phyloP scores from a whole-genome alignment of 208 protist species.

The Crithidia sp. region DNA sequence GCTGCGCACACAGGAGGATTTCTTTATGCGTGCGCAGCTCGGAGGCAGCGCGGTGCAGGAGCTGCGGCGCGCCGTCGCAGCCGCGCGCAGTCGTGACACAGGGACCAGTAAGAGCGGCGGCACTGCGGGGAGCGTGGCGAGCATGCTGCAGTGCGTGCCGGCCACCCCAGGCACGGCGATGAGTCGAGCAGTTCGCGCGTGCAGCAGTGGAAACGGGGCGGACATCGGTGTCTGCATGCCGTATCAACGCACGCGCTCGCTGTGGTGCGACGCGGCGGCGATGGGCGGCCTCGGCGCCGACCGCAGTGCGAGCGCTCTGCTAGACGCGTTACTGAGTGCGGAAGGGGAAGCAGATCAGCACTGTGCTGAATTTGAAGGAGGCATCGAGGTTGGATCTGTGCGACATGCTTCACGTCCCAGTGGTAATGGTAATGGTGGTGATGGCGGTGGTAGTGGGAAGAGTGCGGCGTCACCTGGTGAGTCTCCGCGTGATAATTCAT shows the following conservation, averaged over 20 bases:
- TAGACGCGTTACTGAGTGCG: not conserved
- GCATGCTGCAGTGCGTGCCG: conserved; percentile 19
- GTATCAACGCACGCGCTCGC: conserved; percentile 9
- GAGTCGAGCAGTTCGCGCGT: not conserved
- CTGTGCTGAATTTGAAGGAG: too few relatives aligned
- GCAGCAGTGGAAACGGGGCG: not conserved
- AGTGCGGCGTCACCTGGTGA: too few relatives aligned
- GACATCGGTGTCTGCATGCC: not conserved
- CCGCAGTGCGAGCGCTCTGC: not conserved
- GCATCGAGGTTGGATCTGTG: too few relatives aligned
- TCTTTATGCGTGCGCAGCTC: conserved; percentile 21
- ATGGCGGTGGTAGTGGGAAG: not conserved
- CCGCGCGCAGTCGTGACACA: not conserved
- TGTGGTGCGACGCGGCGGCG: conserved; percentile 4
- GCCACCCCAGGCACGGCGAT: not conserved
- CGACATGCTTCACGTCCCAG: too few relatives aligned
- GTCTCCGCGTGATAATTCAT: not conserved
- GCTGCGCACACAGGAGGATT: conserved; percentile 17
- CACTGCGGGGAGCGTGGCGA: conserved; percentile 5
- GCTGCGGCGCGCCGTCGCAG: conserved; percentile 16
- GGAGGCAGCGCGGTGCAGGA: conserved; percentile 23
- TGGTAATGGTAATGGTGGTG: not conserved
- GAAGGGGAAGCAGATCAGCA: not conserved
- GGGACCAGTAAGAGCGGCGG: not conserved
- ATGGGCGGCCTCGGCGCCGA: not conserved